Evolutionary conservation across 2,329 filamentous ascomycete species (phyloP).

Genomic region (Pseudofabraea citricarpa): DNA sequence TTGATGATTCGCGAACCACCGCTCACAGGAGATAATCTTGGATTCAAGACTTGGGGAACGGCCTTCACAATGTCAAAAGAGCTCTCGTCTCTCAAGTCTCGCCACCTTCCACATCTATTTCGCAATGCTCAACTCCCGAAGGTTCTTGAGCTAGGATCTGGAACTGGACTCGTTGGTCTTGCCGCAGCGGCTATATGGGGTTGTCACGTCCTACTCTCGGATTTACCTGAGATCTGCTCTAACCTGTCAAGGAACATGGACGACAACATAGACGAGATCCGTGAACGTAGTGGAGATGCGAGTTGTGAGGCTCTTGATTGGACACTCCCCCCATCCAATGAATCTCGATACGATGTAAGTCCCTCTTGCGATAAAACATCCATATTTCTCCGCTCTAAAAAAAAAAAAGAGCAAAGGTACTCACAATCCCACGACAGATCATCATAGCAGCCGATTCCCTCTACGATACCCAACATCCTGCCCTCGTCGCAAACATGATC

Average conservation of each 20-base stretch:
- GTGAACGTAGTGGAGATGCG: slow-evolving; percentile 48
- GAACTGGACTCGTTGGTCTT: slow-evolving; percentile 86
- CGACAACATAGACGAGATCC: slow-evolving; percentile 55
- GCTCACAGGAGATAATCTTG: slow-evolving; percentile 80
- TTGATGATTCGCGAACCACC: slow-evolving; percentile 80
- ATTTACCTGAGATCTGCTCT: slow-evolving; percentile 75
- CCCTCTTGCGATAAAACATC: slow-evolving; percentile 8
- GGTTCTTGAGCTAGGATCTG: slow-evolving; percentile 78
- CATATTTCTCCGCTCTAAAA: background rate
- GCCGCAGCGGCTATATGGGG: slow-evolving; percentile 72
- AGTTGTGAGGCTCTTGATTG: slow-evolving; percentile 61
- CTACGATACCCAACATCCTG: slow-evolving; percentile 80
- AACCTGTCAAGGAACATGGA: slow-evolving; percentile 74
- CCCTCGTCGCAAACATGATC: slow-evolving; percentile 67
- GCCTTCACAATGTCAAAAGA: slow-evolving; percentile 79
- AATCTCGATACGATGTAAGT: slow-evolving; percentile 38
- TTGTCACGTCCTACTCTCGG: slow-evolving; percentile 68
- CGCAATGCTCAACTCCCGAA: slow-evolving; percentile 1
- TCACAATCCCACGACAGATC: slow-evolving; percentile 41
- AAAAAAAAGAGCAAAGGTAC: too few relatives aligned
- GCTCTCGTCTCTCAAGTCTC: slow-evolving; percentile 46
- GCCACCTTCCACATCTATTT: slow-evolving; percentile 4
- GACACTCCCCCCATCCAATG: slow-evolving; percentile 34
- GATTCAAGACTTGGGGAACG: slow-evolving; percentile 93
- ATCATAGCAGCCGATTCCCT: slow-evolving; percentile 83